Evolutionary conservation across 495 filamentous ascomycete species (phyloP).

Genomic region (Cercophora samala): DNA sequence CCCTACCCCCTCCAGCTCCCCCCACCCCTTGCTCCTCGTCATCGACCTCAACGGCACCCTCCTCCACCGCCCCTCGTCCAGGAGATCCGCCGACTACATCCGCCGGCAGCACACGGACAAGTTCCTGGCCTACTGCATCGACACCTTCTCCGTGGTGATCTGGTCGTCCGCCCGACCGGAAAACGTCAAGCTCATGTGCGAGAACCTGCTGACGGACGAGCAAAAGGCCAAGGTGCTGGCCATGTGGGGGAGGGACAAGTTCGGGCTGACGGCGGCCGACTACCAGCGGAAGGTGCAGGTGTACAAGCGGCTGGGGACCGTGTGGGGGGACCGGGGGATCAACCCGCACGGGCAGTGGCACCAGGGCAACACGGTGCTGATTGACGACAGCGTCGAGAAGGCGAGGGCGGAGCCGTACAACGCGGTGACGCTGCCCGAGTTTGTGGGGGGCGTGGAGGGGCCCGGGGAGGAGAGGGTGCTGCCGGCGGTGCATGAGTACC

Average conservation of each 20-base stretch:
- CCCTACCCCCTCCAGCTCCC: constrained; percentile 21
- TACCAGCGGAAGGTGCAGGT: constrained; percentile 72
- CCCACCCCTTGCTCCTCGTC: constrained; percentile 64
- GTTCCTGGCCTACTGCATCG: constrained; percentile 67
- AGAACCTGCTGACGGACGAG: constrained; percentile 45
- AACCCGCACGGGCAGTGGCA: constrained; percentile 55
- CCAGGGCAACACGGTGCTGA: constrained; percentile 83
- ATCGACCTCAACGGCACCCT: no score
- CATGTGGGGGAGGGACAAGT: constrained; percentile 75
- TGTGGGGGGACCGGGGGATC: constrained; percentile 60
- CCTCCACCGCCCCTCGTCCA: constrained; percentile 59
- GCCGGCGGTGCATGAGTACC: constrained; percentile 48
- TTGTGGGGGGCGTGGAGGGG: constrained; percentile 41
- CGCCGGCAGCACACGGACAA: constrained; percentile 57
- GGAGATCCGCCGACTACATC: constrained; percentile 49
- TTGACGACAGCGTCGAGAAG: constrained; percentile 81
- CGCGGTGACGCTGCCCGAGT: constrained; percentile 75
- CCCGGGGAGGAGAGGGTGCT: constrained; percentile 31
- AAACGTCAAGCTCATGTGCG: constrained; percentile 65
- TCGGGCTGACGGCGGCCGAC: constrained; percentile 61
- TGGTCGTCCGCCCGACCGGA: constrained; percentile 80
- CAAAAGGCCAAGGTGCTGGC: constrained; percentile 55
- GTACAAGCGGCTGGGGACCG: constrained; percentile 72
- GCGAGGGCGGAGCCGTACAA: constrained; percentile 81
- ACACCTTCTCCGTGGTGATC: constrained; percentile 72